Evolutionary conservation across 768 basidiomycete species (phyloP).

Genomic region (Suillus subaureus): DNA sequence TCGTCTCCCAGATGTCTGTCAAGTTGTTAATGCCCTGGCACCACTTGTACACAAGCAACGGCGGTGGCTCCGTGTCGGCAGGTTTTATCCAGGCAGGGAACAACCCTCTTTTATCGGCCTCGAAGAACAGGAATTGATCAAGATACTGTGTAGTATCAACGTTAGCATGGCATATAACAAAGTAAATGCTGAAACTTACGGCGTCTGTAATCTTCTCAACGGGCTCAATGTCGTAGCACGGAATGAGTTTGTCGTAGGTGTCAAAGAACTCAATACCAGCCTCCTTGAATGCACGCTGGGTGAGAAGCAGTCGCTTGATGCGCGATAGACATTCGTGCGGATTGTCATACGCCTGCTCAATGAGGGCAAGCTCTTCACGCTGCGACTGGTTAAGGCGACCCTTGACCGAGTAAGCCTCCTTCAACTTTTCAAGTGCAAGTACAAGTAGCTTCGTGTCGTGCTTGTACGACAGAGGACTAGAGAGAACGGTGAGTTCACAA

Average conservation of each 20-base stretch:
- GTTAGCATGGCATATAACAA: constrained; percentile 17
- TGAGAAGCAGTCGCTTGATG: constrained; percentile 95
- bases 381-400: constrained; percentile 97
- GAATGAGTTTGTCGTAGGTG: constrained; percentile 97
- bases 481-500: constrained; percentile 10
- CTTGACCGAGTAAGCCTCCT: constrained; percentile 98
- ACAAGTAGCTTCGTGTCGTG: constrained; percentile 98
- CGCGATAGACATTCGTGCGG: constrained; percentile 98
- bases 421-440: constrained; percentile 94
- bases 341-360: constrained; percentile 99
- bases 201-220: constrained; percentile 99
- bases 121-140: constrained; percentile 98
- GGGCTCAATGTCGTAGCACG: constrained; percentile 98
- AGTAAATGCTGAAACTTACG: constrained; percentile 42
- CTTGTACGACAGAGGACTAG: constrained; percentile 93
- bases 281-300: constrained; percentile 99
- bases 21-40: constrained; percentile 99
- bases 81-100: constrained; percentile 99
- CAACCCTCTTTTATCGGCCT: constrained; percentile 95
- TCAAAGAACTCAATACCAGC: constrained; percentile 97
- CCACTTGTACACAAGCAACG: constrained; percentile 98
- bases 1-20: constrained; percentile 98
- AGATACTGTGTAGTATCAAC: constrained; percentile 64
- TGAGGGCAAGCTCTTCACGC: constrained; percentile 95
- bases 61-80: constrained; percentile 95